Base-by-base conservation (phyloP, 306 rosid species). In the Canavalia gladiata region DNA sequence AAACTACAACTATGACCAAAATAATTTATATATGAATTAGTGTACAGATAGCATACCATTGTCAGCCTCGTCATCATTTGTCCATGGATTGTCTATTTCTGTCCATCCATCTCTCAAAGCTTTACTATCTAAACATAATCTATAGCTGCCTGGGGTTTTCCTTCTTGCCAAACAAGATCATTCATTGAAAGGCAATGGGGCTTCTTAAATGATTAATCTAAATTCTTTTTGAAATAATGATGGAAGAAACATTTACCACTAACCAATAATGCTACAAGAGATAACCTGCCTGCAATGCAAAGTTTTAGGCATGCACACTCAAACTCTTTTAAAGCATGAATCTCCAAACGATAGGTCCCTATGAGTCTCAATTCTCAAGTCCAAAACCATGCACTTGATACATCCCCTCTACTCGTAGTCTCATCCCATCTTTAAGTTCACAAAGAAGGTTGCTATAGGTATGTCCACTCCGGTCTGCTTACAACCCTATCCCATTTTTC, bases 11-110 rank as follows among this genome's bases (percentile, higher is more conserved):
- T 49, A 29, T 7, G 8, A 59, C 9, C n/a, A 18, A 56, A 77
- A 77, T 35, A 13, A 75, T 76, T 78, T 45, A 5, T 25, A 84
- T 5, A 2, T 39, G 6, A 74, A 74, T 76, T 4, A 39, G 52
- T 64, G 62, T 56, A 68, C n/a, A 54, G 34, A 83, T 73, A 56
- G 72, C 89, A 0, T 63, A 93, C 99, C 95, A 70, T 92, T 89
- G 87, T 95, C 99, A 4, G 97, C 92, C 89, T 95, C 98, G 46
- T 95, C 98, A 10, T 91, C 98, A 74, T 83, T 82, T 31, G 98
- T 93, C 98, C 99, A 95, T 57, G 99, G 99, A 83, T 95, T 95
- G 83, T 95, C 98, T 68, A 84, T 77, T 76, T 71, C 98, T 33
- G 92, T 89, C 98, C 98, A 93, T 69, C 96, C 43, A 41, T 41